Evolutionary conservation across 1,284 basidiomycete species (phyloP), one percentile per base, ranked within the genome.

Genomic region (Ustilago trichophora): DNA sequence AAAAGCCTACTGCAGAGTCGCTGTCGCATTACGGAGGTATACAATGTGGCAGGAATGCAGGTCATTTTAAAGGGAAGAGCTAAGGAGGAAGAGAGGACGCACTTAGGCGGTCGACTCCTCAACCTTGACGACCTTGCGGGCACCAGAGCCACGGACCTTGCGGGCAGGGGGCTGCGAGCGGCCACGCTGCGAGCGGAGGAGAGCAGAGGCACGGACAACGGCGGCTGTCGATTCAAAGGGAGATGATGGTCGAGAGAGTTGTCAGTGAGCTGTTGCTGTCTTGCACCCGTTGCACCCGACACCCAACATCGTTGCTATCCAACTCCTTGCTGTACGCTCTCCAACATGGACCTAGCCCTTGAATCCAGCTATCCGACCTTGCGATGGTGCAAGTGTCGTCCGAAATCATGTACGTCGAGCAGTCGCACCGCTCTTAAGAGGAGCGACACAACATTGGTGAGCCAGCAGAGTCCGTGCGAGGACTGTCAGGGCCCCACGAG

Each of bases 151-250:
- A 25, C 72, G 62, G 27, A 53, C 52, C 67, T 67, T 73, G 48
- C 57, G 57, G 45, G 64, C 63, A 38, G 52, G 66, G 42, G 67
- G 54, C 45, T 71, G 48, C 46, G 47, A 56, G 59, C 64, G 63
- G 52, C 58, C 46, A 26, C 51, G 67, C 76, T 80, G 79, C 37
- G 70, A 51, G 48, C 64, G 72, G 57, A 70, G 66, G 58, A 80
- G 63, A 31, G 72, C 72, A 6, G 79, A 74, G 33, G 78, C 70
- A 34, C 79, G 76, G 38, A 75, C 72, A 33, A 80, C 73, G 63
- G 79, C 76, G 37, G 46, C 77, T 80, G 54, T 38, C 27, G 18
- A 18, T 44, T 34, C 34, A 12, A n/a, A n/a, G n/a, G n/a, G n/a
- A n/a, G n/a, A n/a, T n/a, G n/a, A n/a, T n/a, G n/a, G n/a, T n/a